Conservation (phyloP, 73 alveolate species). For the Paraurostyla sp. region DNA sequence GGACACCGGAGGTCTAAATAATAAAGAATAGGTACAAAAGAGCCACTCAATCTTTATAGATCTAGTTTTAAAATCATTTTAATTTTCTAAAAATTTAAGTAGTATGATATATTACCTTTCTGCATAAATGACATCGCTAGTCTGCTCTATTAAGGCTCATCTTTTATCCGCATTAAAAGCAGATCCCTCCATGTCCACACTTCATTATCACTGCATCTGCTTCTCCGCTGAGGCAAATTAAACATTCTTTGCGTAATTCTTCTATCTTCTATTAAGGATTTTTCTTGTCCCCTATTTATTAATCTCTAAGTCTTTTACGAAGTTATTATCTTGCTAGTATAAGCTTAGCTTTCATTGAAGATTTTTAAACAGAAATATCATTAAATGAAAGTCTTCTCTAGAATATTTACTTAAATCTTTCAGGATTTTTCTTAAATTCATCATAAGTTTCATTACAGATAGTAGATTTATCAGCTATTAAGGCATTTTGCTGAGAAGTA, state of each 20-base stretch:
- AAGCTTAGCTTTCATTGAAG: not conserved
- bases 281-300: not conserved
- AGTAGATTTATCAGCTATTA: not conserved
- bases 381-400: not conserved
- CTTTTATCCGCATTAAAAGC: slow-evolving; percentile 26
- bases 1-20: slow-evolving; percentile 2
- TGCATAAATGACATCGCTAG: slow-evolving; percentile 36
- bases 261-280: not conserved
- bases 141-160: not conserved
- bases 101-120: not conserved
- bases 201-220: slow-evolving; percentile 46
- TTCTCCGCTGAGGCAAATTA: not conserved
- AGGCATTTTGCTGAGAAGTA: not conserved
- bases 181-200: slow-evolving; percentile 42
- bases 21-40: slow-evolving; percentile 5
- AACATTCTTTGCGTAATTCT: slow-evolving; percentile 15
- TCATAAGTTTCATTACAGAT: not conserved
- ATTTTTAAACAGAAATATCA: not conserved
- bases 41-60: not conserved
- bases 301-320: not conserved
- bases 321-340: not conserved
- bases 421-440: not conserved
- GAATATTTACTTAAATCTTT: not conserved
- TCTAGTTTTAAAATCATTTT: slow-evolving; percentile 9
- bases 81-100: slow-evolving; percentile 8